Base-by-base conservation (phyloP, 1,139 yeast species). In the Geotrichum bryndzae region DNA sequence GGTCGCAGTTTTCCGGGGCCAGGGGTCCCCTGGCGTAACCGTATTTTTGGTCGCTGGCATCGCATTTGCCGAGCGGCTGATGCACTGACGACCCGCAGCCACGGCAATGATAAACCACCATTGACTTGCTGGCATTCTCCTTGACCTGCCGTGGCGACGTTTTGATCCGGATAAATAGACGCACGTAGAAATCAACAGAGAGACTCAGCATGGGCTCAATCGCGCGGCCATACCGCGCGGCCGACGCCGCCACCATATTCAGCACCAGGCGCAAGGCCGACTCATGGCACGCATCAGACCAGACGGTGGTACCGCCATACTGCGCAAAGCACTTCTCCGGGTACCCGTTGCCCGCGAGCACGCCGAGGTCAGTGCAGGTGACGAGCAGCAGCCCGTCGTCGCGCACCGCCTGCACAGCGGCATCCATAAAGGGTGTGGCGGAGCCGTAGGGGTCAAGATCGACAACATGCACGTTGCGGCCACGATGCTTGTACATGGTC, bases 401-500 rank as follows among this genome's bases (percentile, higher is more conserved):
- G 59, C 82, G 83, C 15, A 92, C 82, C 51, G 87, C 79, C 69
- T 90, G 96, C 41, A 94, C 80, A 0, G 98, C 97, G 35, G 94
- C 83, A 72, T 94, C 99, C 51, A 94, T 80, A 72, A 94, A 94
- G 3, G 98, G 98, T 0, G 97, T 84, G 0, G 97, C 99, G 0
- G 97, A 88, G 23, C 99, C 99, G 72, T 94, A 94, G 0, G 99
- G 99, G 72, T 94, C 99, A 62, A 94, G 80, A 75, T 94, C 99
- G 62, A 95, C 84, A 11, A 90, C 88, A 71, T 94, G 96, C 75
- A 87, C 70, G 18, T 67, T 69, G 56, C 70, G 74, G 27, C 76
- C 77, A 38, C 76, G 72, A 0, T 81, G 72, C 60, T 80, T 73
- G 60, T 86, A 81, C 97, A 94, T 90, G 71, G 82, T 84, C 57